A percentile compares a stretch with the other conserved stretches of the same genome.
Conservation (phyloP, 192 early-diverging fungal genomes). For the Dissophora ornata region DNA sequence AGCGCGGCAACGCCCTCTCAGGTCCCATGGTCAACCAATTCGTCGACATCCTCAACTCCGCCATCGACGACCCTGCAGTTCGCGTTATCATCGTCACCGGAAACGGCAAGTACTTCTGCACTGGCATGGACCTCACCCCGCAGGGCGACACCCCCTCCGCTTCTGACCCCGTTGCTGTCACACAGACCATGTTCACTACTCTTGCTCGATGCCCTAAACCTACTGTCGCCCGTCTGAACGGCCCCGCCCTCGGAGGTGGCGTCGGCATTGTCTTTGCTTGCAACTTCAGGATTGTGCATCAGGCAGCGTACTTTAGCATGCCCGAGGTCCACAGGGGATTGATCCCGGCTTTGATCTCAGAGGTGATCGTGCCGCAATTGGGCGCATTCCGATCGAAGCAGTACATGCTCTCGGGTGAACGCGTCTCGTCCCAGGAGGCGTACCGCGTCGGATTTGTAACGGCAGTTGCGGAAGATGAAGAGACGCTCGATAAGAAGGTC, state of each 20-base stretch:
- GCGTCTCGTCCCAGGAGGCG: slow-evolving; percentile 56
- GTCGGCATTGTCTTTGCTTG: slow-evolving; percentile 66
- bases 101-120: slow-evolving; percentile 72
- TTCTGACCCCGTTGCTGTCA: slow-evolving; percentile 39
- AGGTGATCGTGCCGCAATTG: slow-evolving; percentile 69
- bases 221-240: slow-evolving; percentile 68
- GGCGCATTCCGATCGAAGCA: slow-evolving; percentile 61
- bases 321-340: slow-evolving; percentile 70
- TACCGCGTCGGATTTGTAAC: slow-evolving; percentile 53
- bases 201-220: slow-evolving; percentile 61
- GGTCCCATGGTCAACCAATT: slow-evolving; percentile 58
- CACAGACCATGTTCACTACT: slow-evolving; percentile 57
- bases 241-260: slow-evolving; percentile 73
- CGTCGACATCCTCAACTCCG: slow-evolving; percentile 49
- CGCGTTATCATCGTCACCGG: slow-evolving; percentile 70
- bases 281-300: slow-evolving; percentile 64
- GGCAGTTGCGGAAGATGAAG: slow-evolving; percentile 29
- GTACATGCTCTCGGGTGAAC: slow-evolving; percentile 68
- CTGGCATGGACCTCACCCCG: slow-evolving; percentile 68
- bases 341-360: slow-evolving; percentile 74
- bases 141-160: slow-evolving; percentile 38
- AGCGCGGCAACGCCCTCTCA: slow-evolving; percentile 66
- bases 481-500: slow-evolving; percentile 60
- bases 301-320: slow-evolving; percentile 62
- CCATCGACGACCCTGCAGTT: slow-evolving; percentile 58